phyloP scores from a whole-genome alignment of 805 yeast genomes.

The Barnettozyma vustinii region DNA sequence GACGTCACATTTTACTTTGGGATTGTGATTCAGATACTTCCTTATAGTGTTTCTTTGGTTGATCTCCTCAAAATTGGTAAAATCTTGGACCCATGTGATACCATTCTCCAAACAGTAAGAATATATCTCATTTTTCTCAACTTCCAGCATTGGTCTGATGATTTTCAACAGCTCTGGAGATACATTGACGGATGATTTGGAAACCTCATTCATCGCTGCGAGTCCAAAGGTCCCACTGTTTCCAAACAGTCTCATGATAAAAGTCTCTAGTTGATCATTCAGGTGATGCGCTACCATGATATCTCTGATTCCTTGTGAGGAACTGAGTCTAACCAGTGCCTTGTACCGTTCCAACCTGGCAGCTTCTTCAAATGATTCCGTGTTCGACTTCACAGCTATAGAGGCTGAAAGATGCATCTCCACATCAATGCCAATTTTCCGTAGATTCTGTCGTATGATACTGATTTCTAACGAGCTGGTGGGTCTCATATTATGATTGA shows the following conservation, averaged over 20 bases:
- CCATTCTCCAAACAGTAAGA: conserved; percentile 37
- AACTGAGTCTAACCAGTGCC: conserved; percentile 38
- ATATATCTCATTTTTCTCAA: conserved; percentile 39
- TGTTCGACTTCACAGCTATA: conserved; percentile 18
- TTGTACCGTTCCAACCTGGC: conserved; percentile 54
- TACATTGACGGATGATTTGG: conserved; percentile 16
- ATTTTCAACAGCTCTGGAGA: conserved; percentile 22
- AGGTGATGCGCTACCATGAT: conserved; percentile 61
- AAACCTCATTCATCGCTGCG: conserved; percentile 40
- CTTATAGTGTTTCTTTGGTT: conserved; percentile 58
- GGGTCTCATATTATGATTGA: conserved; percentile 55
- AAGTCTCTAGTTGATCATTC: conserved; percentile 73
- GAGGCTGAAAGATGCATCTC: conserved; percentile 29
- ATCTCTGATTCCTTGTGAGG: conserved; percentile 25
- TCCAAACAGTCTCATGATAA: conserved; percentile 43
- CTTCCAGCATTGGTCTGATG: conserved; percentile 48
- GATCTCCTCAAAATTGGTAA: conserved; percentile 46
- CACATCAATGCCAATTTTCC: conserved; percentile 12
- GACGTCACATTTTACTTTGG: conserved; percentile 12
- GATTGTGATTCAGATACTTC: conserved; percentile 19
- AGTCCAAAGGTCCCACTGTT: conserved; percentile 53
- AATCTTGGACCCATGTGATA: conserved; percentile 66
- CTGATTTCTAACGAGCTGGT: conserved; percentile 24
- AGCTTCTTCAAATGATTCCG: conserved; percentile 44
- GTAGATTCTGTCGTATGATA: conserved; percentile 19